Evolutionary conservation across 2,329 filamentous ascomycete genomes (phyloP), one percentile per base, ranked within the genome.

Genomic region (Neofusicoccum sp.): DNA sequence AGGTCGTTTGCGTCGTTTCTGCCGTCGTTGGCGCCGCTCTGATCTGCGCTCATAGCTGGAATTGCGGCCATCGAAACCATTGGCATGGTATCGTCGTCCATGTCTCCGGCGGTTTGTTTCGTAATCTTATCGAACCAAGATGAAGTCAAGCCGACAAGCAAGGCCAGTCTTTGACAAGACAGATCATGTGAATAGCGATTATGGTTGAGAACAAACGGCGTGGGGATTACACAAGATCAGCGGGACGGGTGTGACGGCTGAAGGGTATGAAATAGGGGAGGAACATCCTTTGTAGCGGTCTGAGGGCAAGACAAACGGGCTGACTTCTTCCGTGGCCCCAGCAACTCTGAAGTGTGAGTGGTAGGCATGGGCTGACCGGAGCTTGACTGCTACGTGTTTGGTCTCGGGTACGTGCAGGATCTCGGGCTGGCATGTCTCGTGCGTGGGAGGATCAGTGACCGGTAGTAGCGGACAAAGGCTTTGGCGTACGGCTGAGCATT

Each of bases 361-460:
- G 47, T 20, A 36, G 47, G 47, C 20, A 51, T 14, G n/a, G n/a
- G 31, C 30, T 38, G 36, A 38, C 24, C 26, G 28, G 8, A 20
- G 12, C 28, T 11, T 43, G 36, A 43, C 51, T 38, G 51, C 14
- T 56, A 14, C 14, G 26, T 56, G 51, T 56, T 56, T 43, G 24
- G 51, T 56, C 51, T 56, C 51, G 51, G 51, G 26, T 56, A 43
- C 14, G 1, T 56, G 51, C 51, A 43, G 49, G 11, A 33, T 41
- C 26, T 31, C n/a, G 26, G n/a, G n/a, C n/a, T n/a, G n/a, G n/a
- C n/a, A n/a, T n/a, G n/a, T n/a, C n/a, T n/a, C n/a, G n/a, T n/a
- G n/a, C n/a, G n/a, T n/a, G n/a, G n/a, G n/a, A n/a, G n/a, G n/a
- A n/a, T n/a, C n/a, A n/a, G n/a, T n/a, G n/a, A n/a, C n/a, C n/a